phyloP scores from a whole-genome alignment of 176 grass and related monocot genomes.

The Thinopyrum elongatum region DNA sequence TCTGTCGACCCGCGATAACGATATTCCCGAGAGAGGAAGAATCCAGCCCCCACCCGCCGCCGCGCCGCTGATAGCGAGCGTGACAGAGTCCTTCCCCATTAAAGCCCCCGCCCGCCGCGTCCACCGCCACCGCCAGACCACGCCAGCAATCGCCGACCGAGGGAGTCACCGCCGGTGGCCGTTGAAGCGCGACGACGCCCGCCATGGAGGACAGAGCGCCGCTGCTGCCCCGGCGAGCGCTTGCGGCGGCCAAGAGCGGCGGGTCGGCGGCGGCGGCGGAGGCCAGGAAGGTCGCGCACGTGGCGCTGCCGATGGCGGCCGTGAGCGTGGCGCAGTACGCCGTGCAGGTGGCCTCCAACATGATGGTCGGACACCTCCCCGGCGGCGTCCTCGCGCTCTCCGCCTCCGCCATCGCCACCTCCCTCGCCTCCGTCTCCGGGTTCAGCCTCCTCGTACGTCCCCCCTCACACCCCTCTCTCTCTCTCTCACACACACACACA shows the following conservation, averaged over 20 bases:
- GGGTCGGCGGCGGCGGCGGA: conserved; percentile 24
- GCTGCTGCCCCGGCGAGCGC: conserved; percentile 11
- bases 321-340: conserved; percentile 57
- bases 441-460: conserved; percentile 91
- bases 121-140: not conserved
- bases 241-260: not conserved
- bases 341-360: conserved; percentile 84
- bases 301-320: conserved; percentile 57
- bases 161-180: not conserved
- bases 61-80: conserved; percentile 36
- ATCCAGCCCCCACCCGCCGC: conserved; percentile 12
- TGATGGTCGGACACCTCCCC: conserved; percentile 93
- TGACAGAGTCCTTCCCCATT: not conserved
- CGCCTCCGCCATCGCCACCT: conserved; percentile 78
- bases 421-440: conserved; percentile 72
- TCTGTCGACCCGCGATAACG: not conserved
- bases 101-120: not conserved
- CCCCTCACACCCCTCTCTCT: not conserved
- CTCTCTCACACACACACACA: not conserved
- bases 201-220: conserved; percentile 36
- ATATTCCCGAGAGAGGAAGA: not conserved
- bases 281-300: conserved; percentile 36
- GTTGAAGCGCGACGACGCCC: not conserved
- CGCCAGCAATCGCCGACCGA: not conserved
- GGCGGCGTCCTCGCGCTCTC: conserved; percentile 74